phyloP scores from a whole-genome alignment of 495 filamentous ascomycete genomes.

The Cercophora samala region DNA sequence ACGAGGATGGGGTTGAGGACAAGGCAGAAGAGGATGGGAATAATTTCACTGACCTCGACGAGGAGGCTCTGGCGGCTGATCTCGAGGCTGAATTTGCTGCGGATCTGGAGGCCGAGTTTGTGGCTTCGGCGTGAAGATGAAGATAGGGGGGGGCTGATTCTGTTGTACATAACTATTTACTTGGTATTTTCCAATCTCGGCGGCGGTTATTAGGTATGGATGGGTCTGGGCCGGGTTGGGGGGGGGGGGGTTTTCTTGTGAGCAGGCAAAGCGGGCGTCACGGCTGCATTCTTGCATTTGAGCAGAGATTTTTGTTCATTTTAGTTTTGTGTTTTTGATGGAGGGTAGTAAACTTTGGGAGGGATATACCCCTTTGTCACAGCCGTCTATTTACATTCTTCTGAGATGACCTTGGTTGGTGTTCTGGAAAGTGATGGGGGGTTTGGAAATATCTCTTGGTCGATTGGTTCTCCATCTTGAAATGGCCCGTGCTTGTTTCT shows the following conservation, averaged over 20 bases:
- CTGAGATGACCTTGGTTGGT: neutral
- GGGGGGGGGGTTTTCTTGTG: constrained; percentile 1
- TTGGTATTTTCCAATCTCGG: neutral
- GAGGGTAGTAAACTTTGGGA: neutral
- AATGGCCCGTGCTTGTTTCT: neutral
- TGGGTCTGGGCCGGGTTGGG: constrained; percentile 8
- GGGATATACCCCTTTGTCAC: neutral
- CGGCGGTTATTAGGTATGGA: neutral
- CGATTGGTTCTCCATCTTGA: neutral
- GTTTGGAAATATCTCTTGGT: neutral
- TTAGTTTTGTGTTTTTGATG: neutral
- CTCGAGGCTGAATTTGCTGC: constrained; percentile 48
- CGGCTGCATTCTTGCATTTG: neutral
- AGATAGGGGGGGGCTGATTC: constrained; percentile 9
- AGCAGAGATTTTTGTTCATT: neutral
- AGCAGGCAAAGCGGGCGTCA: neutral
- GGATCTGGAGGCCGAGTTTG: constrained; percentile 4
- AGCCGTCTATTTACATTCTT: neutral
- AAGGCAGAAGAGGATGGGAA: constrained; percentile 27
- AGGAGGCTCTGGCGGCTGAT: constrained; percentile 64
- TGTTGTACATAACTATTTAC: neutral
- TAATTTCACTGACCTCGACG: constrained; percentile 51
- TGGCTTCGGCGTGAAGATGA: constrained; percentile 1
- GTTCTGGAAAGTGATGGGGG: neutral
- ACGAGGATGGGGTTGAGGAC: constrained; percentile 38